A percentile compares a stretch with the other conserved stretches of the same genome.
Conservation (phyloP, 2,329 filamentous ascomycete species). For the Ceratocystis variospora region DNA sequence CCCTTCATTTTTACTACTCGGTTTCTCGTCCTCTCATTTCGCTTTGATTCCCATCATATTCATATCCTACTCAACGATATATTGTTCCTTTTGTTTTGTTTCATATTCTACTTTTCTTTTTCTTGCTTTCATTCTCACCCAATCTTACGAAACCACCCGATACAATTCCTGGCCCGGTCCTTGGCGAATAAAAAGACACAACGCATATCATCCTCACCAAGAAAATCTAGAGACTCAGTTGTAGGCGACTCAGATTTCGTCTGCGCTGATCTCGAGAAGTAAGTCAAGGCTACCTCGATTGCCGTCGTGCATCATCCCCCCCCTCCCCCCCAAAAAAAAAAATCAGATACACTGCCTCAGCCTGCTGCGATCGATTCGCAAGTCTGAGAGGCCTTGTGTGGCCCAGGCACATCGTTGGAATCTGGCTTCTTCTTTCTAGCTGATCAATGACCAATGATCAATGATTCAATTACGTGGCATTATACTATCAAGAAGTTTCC, state of each 20-base stretch:
- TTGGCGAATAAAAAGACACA: neutral
- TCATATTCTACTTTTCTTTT: neutral
- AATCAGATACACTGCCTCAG: neutral
- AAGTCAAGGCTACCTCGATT: constrained; percentile 23
- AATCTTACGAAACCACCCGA: neutral
- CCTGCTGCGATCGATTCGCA: neutral
- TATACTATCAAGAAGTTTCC: neutral
- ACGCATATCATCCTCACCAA: neutral
- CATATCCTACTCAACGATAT: neutral
- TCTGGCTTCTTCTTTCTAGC: neutral
- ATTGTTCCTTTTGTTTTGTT: constrained; percentile 4
- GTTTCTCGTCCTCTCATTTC: constrained; percentile 10
- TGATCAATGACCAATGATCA: neutral
- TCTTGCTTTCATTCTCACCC: neutral
- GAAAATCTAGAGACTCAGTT: constrained; percentile 36
- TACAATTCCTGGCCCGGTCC: neutral
- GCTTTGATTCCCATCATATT: neutral
- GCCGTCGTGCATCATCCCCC: neutral
- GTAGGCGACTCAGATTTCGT: constrained; percentile 45
- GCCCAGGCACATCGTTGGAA: neutral
- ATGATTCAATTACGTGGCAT: neutral
- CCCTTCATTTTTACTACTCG: neutral
- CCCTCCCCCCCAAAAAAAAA: neutral
- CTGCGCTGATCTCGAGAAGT: constrained; percentile 49
- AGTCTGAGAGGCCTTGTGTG: neutral